Base-by-base conservation (phyloP, 345 rosid species). In the Salix arbutifolia region DNA sequence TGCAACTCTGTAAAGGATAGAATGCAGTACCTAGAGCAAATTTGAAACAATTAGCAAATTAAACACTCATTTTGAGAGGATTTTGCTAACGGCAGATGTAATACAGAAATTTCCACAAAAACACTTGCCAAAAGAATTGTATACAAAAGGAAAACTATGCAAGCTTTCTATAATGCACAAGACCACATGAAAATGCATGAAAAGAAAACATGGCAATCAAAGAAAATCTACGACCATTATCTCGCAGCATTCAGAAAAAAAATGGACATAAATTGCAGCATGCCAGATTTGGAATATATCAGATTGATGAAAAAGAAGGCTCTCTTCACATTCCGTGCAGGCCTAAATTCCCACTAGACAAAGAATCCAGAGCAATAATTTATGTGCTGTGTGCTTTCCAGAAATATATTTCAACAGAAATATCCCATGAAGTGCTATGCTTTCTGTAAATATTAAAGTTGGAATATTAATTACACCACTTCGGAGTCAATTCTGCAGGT, bases 1-100 rank as follows among this genome's bases (percentile, higher is more conserved):
- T 85, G 78, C 99, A 93, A 78, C 99, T 93, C 80, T 93, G 96
- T 75, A 95, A 69, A 66, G 99, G 94, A 87, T 87, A 95, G 88
- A 95, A 95, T 13, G 97, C 97, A n/a, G 92, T 88, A 76, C 99
- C 99, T 95, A 66, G 65, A 37, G 77, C 78, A 74, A 79, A 69
- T 74, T 42, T 18, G 0, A n/a, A 81, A 35, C 18, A 8, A 64
- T 79, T 48, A 40, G 23, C 19, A 42, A 52, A 58, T 42, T 4
- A 18, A 28, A 5, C 44, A 1, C 21, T 66, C 14, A 28, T 26
- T 33, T 65, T 1, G 38, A 52, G 28, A 52, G 28, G 25, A 71
- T 37, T 37, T 13, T 35, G 12, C 61, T 0, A 16, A 4, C 52
- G 0, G 19, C 1, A 46, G 17, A 46, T 46, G 19, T 46, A 46